Conservation (phyloP, 1,284 basidiomycete species). For the Rhodofomes roseus region DNA sequence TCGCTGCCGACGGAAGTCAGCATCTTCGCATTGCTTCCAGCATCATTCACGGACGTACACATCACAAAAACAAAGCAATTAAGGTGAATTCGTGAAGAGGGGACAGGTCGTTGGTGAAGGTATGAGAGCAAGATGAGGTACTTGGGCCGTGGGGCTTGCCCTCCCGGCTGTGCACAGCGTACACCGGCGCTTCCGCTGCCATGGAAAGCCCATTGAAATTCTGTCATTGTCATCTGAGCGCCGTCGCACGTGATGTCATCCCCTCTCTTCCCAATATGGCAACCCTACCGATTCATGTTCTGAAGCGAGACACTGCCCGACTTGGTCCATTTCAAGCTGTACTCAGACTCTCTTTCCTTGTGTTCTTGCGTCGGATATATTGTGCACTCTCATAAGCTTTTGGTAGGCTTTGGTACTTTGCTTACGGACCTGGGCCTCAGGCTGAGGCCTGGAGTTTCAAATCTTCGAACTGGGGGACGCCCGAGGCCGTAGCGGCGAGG, state of each 20-base stretch:
- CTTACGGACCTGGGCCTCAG: too few species aligned
- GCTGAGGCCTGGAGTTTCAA: too few species aligned
- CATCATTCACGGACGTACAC: background rate
- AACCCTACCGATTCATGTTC: background rate
- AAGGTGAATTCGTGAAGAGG: background rate
- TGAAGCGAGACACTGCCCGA: too few species aligned
- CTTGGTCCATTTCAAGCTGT: too few species aligned
- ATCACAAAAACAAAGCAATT: background rate
- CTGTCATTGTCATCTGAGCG: too few species aligned
- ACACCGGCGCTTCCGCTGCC: background rate
- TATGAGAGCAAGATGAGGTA: background rate
- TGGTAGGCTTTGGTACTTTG: too few species aligned
- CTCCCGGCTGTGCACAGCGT: background rate
- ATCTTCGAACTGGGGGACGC: too few species aligned
- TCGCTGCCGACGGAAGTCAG: background rate
- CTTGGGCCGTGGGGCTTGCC: background rate
- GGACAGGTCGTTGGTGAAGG: background rate
- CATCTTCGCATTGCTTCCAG: background rate
- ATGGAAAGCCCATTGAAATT: background rate
- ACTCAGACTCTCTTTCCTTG: too few species aligned
- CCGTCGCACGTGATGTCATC: background rate
- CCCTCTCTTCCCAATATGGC: background rate
- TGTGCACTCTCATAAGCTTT: too few species aligned
- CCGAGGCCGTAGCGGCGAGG: too few species aligned
- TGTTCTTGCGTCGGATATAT: too few species aligned